A percentile compares a stretch with the other conserved stretches of the same genome.
Conservation (phyloP, 768 basidiomycete species). For the Lentinus tigrinus region DNA sequence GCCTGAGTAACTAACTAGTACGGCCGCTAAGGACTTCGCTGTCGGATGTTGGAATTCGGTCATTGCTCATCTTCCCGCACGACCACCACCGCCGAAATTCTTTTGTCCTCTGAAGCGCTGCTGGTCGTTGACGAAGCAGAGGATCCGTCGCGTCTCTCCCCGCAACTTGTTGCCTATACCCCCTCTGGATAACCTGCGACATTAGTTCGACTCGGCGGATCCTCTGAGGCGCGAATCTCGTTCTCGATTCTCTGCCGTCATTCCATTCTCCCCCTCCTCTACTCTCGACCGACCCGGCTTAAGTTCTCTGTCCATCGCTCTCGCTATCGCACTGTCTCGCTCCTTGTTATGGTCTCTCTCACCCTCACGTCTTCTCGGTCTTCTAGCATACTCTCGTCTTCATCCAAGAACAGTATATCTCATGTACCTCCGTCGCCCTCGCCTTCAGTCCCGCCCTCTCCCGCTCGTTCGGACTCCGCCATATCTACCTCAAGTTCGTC, state of each 20-base stretch:
- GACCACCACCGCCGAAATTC: constrained; percentile 9
- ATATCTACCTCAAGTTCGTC: constrained; percentile 35
- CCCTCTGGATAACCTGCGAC: constrained; percentile 38
- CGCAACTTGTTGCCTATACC: constrained; percentile 44
- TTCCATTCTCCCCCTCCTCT: constrained; percentile 21
- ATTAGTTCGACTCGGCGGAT: constrained; percentile 51
- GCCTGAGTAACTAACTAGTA: neutral
- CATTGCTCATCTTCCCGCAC: constrained; percentile 13
- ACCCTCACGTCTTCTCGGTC: constrained; percentile 20
- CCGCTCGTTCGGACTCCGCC: constrained; percentile 24
- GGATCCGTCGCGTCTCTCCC: constrained; percentile 52
- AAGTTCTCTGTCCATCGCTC: constrained; percentile 15
- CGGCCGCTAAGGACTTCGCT: neutral
- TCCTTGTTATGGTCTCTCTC: constrained; percentile 28
- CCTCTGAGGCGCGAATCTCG: constrained; percentile 34
- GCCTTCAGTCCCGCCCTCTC: constrained; percentile 25
- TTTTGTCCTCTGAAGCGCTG: constrained; percentile 17
- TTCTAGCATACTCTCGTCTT: constrained; percentile 23
- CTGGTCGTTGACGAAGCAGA: constrained; percentile 25
- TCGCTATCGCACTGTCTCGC: constrained; percentile 19
- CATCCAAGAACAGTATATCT: constrained; percentile 28
- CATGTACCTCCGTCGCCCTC: constrained; percentile 23
- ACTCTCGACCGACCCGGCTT: neutral
- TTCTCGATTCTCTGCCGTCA: constrained; percentile 17
- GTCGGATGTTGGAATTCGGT: neutral